phyloP scores from a whole-genome alignment of 2,329 filamentous ascomycete genomes.

The Verticillium albo-atrum region DNA sequence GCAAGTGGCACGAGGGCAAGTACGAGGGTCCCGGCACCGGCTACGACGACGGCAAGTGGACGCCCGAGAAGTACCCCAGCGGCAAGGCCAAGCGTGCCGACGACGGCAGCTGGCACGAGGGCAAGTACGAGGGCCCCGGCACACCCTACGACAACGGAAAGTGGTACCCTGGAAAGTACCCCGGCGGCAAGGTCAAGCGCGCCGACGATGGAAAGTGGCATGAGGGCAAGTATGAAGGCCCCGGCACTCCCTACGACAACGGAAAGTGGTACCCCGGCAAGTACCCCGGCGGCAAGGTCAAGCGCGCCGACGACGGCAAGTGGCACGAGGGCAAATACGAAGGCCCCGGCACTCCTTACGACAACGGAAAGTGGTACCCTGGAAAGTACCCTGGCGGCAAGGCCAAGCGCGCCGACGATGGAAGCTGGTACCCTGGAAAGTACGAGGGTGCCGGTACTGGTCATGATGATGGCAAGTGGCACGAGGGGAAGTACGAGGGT shows the following conservation, averaged over 20 bases:
- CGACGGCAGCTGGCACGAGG: constrained; percentile 5
- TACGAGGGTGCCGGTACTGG: constrained; percentile 4
- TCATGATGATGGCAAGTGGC: constrained; percentile 6
- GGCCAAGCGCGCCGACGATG: constrained; percentile 6
- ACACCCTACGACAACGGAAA: constrained; percentile 5
- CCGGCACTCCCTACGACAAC: constrained; percentile 5
- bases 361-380: constrained; percentile 7
- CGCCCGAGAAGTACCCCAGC: constrained; percentile 4
- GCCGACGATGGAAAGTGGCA: not conserved
- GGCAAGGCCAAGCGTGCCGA: constrained; percentile 4
- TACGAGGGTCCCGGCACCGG: constrained; percentile 7
- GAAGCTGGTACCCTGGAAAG: constrained; percentile 1
- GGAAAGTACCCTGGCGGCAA: constrained; percentile 2
- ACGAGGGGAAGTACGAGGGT: constrained; percentile 6
- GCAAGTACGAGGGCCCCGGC: constrained; percentile 9
- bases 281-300: not conserved
- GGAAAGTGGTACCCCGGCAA: constrained; percentile 10
- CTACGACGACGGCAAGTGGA: constrained; percentile 8
- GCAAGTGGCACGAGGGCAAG: constrained; percentile 7
- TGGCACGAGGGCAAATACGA: constrained; percentile 5
- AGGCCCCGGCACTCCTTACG: constrained; percentile 3
- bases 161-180: constrained; percentile 7
- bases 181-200: not conserved
- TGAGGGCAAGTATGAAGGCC: constrained; percentile 4
- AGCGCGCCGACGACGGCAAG: not conserved